Evolutionary conservation across 2,329 filamentous ascomycete genomes (phyloP), one percentile per base, ranked within the genome.

Genomic region (Colletotrichum karsti): DNA sequence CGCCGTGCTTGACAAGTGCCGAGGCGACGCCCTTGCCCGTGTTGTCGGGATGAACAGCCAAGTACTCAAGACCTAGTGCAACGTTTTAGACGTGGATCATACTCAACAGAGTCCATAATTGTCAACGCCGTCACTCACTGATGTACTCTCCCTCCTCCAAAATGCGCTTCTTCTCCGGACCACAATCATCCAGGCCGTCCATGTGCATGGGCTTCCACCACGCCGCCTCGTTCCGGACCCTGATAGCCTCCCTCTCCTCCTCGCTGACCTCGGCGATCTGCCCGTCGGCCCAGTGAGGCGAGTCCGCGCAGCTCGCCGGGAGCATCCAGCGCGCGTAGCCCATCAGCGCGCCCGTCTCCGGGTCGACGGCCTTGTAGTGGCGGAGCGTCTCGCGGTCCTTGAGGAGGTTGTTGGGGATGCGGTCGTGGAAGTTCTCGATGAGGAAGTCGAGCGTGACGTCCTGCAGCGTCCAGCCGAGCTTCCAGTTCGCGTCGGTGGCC

Each of bases 1-100:
- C 72, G 5, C 73, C 76, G 15, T 65, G 74, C 56, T 74, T 37
- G 6, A 77, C 72, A 15, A 77, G 69, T 8, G 66, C 51, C 0
- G 70, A 73, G 1, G 63, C 75, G 33, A 77, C 67, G 7, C 76
- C 75, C 35, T 75, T 72, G 8, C 74, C 69, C 59, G 73, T 70
- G 15, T 73, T 71, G 4, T 77, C 73, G 1, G 75, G 75, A 54
- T 76, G 73, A 6, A 77, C 75, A 15, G 75, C 75, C 22, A 77
- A 48, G 54, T 73, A 77, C 9, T 76, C 74, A 6, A 77, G 72
- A 7, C 53, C 73, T 75, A 1, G 8, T 22, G 18, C 3, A 8
- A 24, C 12, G n/a, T 6, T 7, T 4, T 4, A 33, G 30, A 33
- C 12, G 8, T 8, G n/a, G 48, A 2, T 50, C 4, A 50, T 24